These are phyloP conservation scores for Parsonsia alboflavescens DNA, from an alignment of 257 asterid species.

Conservation along the genomic window DNA sequence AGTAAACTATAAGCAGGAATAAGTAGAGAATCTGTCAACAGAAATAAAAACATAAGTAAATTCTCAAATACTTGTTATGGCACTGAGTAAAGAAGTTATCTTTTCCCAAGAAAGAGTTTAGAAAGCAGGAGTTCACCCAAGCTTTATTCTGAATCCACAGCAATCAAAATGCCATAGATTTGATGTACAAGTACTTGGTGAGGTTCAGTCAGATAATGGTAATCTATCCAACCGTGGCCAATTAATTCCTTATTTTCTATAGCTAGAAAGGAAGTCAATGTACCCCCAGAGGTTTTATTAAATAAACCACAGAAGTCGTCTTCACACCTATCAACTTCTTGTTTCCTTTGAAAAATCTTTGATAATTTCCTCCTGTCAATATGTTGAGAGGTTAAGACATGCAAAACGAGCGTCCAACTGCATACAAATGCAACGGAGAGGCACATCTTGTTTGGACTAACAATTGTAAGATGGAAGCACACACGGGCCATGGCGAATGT, in stretches of 20 bases:
- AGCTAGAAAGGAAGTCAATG: not conserved
- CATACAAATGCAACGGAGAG: not conserved
- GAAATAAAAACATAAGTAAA: not conserved
- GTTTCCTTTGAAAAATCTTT: not conserved
- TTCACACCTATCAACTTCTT: not conserved
- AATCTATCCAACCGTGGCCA: not conserved
- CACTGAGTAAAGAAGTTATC: not conserved
- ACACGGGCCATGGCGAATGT: not conserved
- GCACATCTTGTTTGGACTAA: not conserved
- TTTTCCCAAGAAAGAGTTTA: not conserved
- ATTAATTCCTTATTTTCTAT: not conserved
- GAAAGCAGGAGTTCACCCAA: not conserved
- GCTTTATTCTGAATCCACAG: not conserved
- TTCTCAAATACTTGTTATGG: not conserved
- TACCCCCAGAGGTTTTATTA: not conserved
- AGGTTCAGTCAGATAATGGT: not conserved
- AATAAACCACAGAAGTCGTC: not conserved
- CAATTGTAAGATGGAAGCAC: not conserved
- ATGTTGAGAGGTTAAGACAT: not conserved
- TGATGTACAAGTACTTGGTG: not conserved
- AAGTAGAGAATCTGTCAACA: not conserved
- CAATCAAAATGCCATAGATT: not conserved
- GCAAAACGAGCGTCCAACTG: not conserved
- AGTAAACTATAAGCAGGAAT: not conserved
- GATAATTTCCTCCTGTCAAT: not conserved